Percentiles rank a stretch among this genome's conserved stretches.
Evolutionary conservation across 805 yeast genomes (phyloP).

Genomic region (Teunomyces kruisii): DNA sequence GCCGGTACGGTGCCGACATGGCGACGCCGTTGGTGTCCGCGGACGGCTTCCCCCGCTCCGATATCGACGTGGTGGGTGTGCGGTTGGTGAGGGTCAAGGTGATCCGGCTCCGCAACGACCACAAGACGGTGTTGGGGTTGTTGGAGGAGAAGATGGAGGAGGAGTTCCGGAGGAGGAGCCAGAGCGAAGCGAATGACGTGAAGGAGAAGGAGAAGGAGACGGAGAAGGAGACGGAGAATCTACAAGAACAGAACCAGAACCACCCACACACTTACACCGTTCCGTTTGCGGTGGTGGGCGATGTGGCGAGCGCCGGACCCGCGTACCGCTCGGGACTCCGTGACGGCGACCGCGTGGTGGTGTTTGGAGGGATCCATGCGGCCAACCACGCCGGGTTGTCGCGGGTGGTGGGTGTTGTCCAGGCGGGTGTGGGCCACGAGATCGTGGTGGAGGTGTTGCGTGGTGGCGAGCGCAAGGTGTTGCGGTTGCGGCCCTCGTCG

Average conservation of each 20-base stretch:
- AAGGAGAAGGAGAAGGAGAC: no score
- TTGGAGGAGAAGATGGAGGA: constrained; percentile 48
- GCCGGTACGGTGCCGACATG: constrained; percentile 56
- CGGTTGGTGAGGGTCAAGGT: constrained; percentile 63
- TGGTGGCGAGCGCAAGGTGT: constrained; percentile 15
- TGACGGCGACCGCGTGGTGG: constrained; percentile 54
- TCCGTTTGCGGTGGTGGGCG: constrained; percentile 58
- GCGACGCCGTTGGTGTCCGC: constrained; percentile 57
- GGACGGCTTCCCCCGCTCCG: constrained; percentile 87
- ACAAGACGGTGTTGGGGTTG: constrained; percentile 45
- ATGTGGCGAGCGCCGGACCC: constrained; percentile 56
- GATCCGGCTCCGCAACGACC: constrained; percentile 70
- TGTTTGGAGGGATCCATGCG: constrained; percentile 53
- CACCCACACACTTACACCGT: neutral
- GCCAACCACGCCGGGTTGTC: constrained; percentile 54
- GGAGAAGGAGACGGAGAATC: no score
- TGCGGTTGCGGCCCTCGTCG: constrained; percentile 44
- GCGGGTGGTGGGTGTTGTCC: constrained; percentile 45
- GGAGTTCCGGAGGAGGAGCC: constrained; percentile 12
- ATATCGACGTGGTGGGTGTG: constrained; percentile 72
- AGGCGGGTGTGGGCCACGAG: constrained; percentile 29
- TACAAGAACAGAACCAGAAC: no score
- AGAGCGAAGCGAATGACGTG: no score
- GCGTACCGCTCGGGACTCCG: constrained; percentile 53
- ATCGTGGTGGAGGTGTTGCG: constrained; percentile 33